A percentile compares a stretch with the other conserved stretches of the same genome.
Conservation (phyloP, 257 asterid genomes). For the Fraxinus anomala region DNA sequence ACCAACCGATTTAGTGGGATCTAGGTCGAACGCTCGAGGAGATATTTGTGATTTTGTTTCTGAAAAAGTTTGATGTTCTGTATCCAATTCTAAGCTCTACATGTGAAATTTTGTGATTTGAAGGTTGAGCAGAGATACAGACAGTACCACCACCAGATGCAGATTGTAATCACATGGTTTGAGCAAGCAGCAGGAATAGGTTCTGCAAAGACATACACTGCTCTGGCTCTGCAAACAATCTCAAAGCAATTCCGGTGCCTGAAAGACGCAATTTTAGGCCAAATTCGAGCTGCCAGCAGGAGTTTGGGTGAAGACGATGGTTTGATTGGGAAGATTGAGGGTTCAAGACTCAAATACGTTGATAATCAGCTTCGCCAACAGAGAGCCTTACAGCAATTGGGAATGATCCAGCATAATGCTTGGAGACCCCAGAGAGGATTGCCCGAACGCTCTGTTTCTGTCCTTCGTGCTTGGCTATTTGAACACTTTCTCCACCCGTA, state of each 20-base stretch:
- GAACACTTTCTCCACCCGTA: conserved; percentile 99
- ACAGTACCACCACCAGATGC: conserved; percentile 96
- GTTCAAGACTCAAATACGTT: conserved; percentile 81
- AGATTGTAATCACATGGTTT: conserved; percentile 78
- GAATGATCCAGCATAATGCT: conserved; percentile 98
- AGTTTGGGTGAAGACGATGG: conserved; percentile 81
- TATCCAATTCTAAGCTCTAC: neutral
- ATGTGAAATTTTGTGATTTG: conserved; percentile 9
- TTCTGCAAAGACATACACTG: conserved; percentile 85
- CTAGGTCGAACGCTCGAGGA: neutral
- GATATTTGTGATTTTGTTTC: neutral
- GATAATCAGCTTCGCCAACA: conserved; percentile 90
- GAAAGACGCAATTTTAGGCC: conserved; percentile 81
- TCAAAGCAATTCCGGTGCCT: conserved; percentile 95
- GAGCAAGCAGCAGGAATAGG: conserved; percentile 90
- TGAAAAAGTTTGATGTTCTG: neutral
- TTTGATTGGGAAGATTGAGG: conserved; percentile 58
- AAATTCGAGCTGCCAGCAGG: conserved; percentile 66
- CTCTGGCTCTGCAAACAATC: conserved; percentile 83
- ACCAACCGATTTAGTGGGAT: neutral
- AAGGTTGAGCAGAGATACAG: conserved; percentile 96
- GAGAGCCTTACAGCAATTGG: conserved; percentile 95
- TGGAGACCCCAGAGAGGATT: conserved; percentile 99
- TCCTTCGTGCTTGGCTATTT: conserved; percentile 97
- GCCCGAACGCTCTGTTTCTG: conserved; percentile 93